These are phyloP conservation scores for Hevea brasiliensis DNA, from an alignment of 345 rosid species.

Conservation along the genomic window DNA sequence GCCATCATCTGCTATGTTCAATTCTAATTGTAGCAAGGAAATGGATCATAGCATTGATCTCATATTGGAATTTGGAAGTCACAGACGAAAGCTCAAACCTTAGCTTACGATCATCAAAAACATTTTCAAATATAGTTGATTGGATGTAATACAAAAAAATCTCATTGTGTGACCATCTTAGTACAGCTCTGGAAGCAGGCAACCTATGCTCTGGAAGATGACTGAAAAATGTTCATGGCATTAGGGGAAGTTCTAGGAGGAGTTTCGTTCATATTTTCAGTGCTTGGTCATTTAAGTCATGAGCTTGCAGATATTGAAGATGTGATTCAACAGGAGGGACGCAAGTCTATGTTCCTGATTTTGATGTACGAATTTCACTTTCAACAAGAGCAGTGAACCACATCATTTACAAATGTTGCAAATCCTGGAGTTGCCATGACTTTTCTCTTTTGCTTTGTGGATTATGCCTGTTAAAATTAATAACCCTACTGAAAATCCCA, in stretches of 20 bases:
- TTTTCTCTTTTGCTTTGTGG: too few species aligned
- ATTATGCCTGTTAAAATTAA: too few species aligned
- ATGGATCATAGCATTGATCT: background rate
- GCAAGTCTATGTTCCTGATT: background rate
- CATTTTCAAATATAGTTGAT: background rate
- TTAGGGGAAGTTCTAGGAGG: background rate
- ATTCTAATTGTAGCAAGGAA: too few species aligned
- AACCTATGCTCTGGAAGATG: background rate
- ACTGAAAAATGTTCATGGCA: background rate
- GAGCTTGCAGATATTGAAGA: background rate
- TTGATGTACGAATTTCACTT: background rate
- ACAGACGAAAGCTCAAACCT: too few species aligned
- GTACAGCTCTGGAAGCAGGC: background rate
- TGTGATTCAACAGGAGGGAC: background rate
- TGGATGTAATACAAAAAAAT: too few species aligned
- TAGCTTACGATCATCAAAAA: background rate
- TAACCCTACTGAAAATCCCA: too few species aligned
- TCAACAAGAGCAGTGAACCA: background rate
- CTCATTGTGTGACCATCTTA: background rate
- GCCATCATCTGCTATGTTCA: too few species aligned
- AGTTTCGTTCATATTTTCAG: background rate
- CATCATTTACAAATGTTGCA: too few species aligned
- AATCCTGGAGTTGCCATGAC: too few species aligned
- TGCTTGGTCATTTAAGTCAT: background rate
- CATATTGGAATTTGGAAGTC: background rate